Evolutionary conservation across 768 basidiomycete genomes (phyloP), one percentile per base, ranked within the genome.

Genomic region (Inosperma sp.): DNA sequence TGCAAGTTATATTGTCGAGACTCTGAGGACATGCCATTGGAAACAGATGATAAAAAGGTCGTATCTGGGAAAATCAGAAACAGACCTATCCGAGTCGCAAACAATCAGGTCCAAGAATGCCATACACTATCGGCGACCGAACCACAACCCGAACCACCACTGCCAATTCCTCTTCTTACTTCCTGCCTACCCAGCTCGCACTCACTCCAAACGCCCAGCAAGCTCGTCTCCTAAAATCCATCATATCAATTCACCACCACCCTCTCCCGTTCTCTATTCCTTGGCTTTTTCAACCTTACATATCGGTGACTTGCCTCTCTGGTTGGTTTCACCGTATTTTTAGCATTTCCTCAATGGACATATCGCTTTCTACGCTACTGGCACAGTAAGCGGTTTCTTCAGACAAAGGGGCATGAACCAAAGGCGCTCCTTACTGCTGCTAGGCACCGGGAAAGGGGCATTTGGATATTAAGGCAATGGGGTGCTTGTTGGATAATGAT

Each of bases 251-350:
- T n/a, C n/a, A n/a, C n/a, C n/a, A n/a, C n/a, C n/a, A n/a, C n/a
- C n/a, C n/a, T n/a, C n/a, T n/a, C n/a, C n/a, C n/a, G n/a, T n/a
- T n/a, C n/a, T n/a, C n/a, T n/a, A n/a, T n/a, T n/a, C n/a, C n/a
- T n/a, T n/a, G n/a, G n/a, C n/a, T n/a, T n/a, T n/a, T n/a, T n/a
- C n/a, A 30, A 68, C 68, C 42, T 62, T 73, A 12, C 75, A 79
- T 50, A 76, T 87, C 55, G 71, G 78, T 54, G 86, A 88, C 82
- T 10, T 77, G 88, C 1, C 78, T 90, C 41, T 83, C 86, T 0
- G 86, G 87, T 58, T 88, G 88, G 87, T 77, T 90, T 68, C 79
- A 83, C 0, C 86, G 88, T 66, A 84, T 84, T 0, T 87, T 90
- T 68, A 78, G 76, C 63, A 66, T 80, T 3, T 88, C 86, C 2